Base-by-base conservation (phyloP, 208 protist species). In the Wallacemonas sp. region DNA sequence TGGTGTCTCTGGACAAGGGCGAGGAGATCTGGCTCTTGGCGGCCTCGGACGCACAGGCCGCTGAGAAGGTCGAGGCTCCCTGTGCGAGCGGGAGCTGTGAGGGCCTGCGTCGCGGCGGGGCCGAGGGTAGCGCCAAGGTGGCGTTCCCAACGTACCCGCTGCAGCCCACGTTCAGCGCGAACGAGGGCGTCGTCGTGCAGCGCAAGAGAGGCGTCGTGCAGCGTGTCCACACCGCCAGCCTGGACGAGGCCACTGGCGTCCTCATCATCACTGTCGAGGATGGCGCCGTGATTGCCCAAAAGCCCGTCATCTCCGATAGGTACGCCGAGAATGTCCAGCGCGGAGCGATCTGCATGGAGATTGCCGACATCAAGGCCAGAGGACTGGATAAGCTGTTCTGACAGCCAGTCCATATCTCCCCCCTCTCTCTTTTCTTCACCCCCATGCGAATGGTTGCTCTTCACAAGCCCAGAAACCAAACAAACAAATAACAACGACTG, bases 281-380 rank as follows among this genome's bases (percentile, higher is more conserved):
- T n/a, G 70, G 74, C 48, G 68, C n/a, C 38, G 71, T 52, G 21
- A 86, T 92, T 27, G 27, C 57, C n/a, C 61, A 63, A 36, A 67
- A 59, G 15, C 86, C 84, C 2, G 19, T 95, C 44, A 54, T 61
- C 2, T 95, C 90, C 1, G 90, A 95, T 57, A 50, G 50, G 10
- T 57, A 67, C 12, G 78, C 90, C 0, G 42, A 58, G 1, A 79
- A 73, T 57, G 10, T 95, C 13, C 60, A 89, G 71, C 57, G 72
- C n/a, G 90, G 90, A n/a, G 85, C 69, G 17, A 78, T 95, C 53
- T 92, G 81, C 46, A 93, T 95, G 90, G 85, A 95, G 67, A 84
- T 95, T 36, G 78, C 79, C 29, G 84, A 95, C 68, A 95, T 95
- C 50, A 93, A 92, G 53, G 46, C 62, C 24, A 75, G 78, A 27